phyloP scores from a whole-genome alignment of 2,329 filamentous ascomycete genomes.

The Zasmidium angulare region DNA sequence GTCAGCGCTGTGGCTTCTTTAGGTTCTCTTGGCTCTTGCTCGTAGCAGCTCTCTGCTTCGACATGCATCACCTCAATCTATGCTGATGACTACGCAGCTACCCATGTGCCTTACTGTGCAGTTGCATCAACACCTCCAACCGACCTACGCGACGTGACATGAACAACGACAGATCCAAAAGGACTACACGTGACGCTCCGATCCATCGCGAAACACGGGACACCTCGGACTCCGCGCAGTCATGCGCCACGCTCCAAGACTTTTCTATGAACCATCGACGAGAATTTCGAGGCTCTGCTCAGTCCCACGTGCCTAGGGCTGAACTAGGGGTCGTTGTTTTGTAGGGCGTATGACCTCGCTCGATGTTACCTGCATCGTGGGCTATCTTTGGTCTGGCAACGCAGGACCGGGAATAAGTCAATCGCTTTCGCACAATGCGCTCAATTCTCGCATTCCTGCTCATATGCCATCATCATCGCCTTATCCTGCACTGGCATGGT shows the following conservation, averaged over 20 bases:
- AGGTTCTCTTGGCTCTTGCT: background rate
- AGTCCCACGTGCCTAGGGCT: background rate
- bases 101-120: background rate
- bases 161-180: background rate
- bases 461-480: conserved; percentile 2
- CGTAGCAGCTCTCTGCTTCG: background rate
- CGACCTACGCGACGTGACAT: background rate
- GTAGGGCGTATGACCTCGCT: background rate
- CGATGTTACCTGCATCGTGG: background rate
- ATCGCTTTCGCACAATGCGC: too few species aligned
- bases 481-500: conserved; percentile 10
- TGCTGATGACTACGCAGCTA: background rate
- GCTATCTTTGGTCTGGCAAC: background rate
- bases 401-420: background rate
- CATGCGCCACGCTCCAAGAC: background rate
- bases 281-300: conserved; percentile 5
- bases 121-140: background rate
- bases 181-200: background rate
- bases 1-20: background rate
- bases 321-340: background rate
- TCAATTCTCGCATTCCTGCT: background rate
- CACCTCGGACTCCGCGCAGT: background rate
- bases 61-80: background rate
- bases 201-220: background rate
- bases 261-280: background rate